Evolutionary conservation across 176 grass and related monocot genomes (phyloP), one percentile per base, ranked within the genome.

Genomic region (Triticum urartu): DNA sequence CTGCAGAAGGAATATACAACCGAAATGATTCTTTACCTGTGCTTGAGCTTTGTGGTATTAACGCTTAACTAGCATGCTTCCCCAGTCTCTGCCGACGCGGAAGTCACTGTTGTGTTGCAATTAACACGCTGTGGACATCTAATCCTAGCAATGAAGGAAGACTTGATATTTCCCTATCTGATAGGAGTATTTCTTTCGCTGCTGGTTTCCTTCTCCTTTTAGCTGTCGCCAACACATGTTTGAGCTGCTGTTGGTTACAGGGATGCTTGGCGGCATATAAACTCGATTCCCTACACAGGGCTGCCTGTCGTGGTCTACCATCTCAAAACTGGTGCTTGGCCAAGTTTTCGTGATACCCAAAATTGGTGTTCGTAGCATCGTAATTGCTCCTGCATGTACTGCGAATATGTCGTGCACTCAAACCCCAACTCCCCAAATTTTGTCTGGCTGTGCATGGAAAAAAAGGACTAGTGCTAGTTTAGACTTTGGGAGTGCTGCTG

Each of bases 11-110:
- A 88, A 85, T 81, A 85, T 81, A 60, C 76, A 81, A 11, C 14
- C 6, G 11, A 79, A 65, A 67, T 83, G 72, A 90, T 86, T 86
- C 63, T 83, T 82, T 86, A 72, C 30, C 79, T 83, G 79, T 83
- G 79, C 38, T 73, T 15, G 52, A 58, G 84, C 64, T 45, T 86
- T 3, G 58, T 68, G 1, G 38, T 61, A 18, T 10, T 78, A 38
- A 50, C 33, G 59, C 32, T 77, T 61, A 50, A 82, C 24, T 50
- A 30, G 3, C 62, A 30, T 64, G 64, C 9, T 70, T 47, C 54
- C 64, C 48, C 14, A 9, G 0, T 40, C 47, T 59, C 33, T 33
- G n/a, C 20, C 24, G 67, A 39, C 35, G 75, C 42, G 17, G 64
- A 71, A 78, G 40, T 68, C 54, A 35, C 28, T 79, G 72, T 78